Evolutionary conservation across 2,329 filamentous ascomycete species (phyloP).

Genomic region (Penicillium sp.): DNA sequence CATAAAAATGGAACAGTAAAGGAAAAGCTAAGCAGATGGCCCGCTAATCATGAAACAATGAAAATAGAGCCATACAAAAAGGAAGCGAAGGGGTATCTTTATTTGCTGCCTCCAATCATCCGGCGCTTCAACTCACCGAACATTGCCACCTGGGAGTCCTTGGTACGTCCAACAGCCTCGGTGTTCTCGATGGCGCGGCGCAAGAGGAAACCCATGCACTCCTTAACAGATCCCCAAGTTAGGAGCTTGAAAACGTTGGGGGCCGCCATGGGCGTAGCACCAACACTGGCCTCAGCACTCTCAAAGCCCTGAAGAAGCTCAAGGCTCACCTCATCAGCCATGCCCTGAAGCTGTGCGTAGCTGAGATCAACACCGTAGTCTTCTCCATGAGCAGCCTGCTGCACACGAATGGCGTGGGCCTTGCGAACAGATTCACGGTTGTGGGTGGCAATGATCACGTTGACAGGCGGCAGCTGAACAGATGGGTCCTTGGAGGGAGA

Average conservation of each 20-base stretch:
- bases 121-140: slow-evolving; percentile 36
- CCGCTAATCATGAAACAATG: neutral
- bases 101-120: slow-evolving; percentile 19
- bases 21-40: neutral
- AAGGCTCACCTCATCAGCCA: slow-evolving; percentile 88
- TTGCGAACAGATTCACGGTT: slow-evolving; percentile 56
- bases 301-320: slow-evolving; percentile 51
- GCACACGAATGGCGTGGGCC: slow-evolving; percentile 48
- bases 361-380: slow-evolving; percentile 46
- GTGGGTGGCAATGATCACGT: slow-evolving; percentile 61
- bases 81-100: neutral
- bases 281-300: slow-evolving; percentile 24
- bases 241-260: slow-evolving; percentile 60
- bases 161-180: slow-evolving; percentile 59
- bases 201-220: slow-evolving; percentile 62
- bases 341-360: slow-evolving; percentile 86
- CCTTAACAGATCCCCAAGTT: slow-evolving; percentile 60
- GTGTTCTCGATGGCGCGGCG: slow-evolving; percentile 72
- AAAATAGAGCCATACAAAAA: neutral
- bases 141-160: slow-evolving; percentile 42
- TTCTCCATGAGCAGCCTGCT: slow-evolving; percentile 50
- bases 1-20: neutral
- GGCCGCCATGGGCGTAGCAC: slow-evolving; percentile 29
- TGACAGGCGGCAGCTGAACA: slow-evolving; percentile 43
- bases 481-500: slow-evolving; percentile 41